Evolutionary conservation across 176 grass and related monocot genomes (phyloP), one percentile per base, ranked within the genome.

Genomic region (Bonia amplexicaulis): DNA sequence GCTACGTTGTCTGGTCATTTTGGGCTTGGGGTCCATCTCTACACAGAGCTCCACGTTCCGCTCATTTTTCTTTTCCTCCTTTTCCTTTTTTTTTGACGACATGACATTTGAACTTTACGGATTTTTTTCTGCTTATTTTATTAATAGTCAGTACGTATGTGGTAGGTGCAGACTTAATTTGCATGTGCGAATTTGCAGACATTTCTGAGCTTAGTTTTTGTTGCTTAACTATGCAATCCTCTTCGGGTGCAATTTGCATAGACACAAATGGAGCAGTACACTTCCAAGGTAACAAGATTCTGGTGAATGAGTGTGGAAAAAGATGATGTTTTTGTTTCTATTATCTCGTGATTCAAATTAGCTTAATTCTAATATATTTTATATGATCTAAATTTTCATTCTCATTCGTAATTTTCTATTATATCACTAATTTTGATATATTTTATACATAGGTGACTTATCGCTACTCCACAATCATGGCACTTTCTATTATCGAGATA

Each of bases 1-100:
- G 45, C 46, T 81, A 35, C 80, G 68, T 42, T 87, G 89, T 78
- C 80, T 87, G 80, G 61, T 87, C 85, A 80, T 68, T 91, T 84
- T 84, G 69, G 62, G 85, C 61, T 54, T 69, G 69, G 63, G 73
- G 26, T 82, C 84, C 84, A 74, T 69, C 31, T 15, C 26, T 15
- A 52, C 46, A 14, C 44, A 29, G 31, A 73, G 22, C 54, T 82
- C 45, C 82, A 80, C 60, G 27, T 41, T 60, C 12, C 41, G 11
- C 15, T 1, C 49, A 23, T 12, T 35, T 12, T 9, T 0, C 14
- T 6, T 8, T 40, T 7, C 40, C 23, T 7, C 2, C 1, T 41
- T 64, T 19, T 66, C 4, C 2, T 3, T 2, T 35, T 35, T 40
- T 63, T 59, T 6, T 9, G 6, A 33, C 9, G 79, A 86, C 22